Evolutionary conservation across 2,329 filamentous ascomycete genomes (phyloP).

Genomic region (Dactylellina leptospora): DNA sequence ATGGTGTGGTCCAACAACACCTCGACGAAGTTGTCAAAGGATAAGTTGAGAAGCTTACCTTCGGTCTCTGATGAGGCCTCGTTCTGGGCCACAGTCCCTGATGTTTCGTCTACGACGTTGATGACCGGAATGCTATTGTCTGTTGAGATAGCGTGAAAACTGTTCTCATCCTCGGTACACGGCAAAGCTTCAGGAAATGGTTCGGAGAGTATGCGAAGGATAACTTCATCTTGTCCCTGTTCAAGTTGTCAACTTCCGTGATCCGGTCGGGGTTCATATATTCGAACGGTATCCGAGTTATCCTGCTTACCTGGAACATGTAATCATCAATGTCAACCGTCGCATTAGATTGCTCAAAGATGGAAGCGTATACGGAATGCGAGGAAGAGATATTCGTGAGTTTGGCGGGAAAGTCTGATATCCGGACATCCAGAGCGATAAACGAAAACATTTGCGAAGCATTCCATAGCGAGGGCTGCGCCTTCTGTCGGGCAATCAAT

Average conservation of each 20-base stretch:
- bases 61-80: conserved; percentile 3
- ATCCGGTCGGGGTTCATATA: background rate
- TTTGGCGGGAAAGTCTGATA: conserved; percentile 38
- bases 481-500: conserved; percentile 43
- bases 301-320: conserved; percentile 29
- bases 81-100: background rate
- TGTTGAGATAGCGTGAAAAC: conserved; percentile 9
- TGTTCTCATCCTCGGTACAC: background rate
- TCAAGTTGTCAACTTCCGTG: background rate
- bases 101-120: conserved; percentile 41
- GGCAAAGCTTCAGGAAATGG: conserved; percentile 2
- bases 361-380: conserved; percentile 46
- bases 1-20: conserved; percentile 17
- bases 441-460: conserved; percentile 52
- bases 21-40: background rate
- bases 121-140: conserved; percentile 31
- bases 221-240: conserved; percentile 45
- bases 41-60: conserved; percentile 22
- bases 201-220: conserved; percentile 41
- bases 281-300: background rate
- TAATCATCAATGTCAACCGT: conserved; percentile 47
- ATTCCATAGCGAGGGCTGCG: conserved; percentile 42
- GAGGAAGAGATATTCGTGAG: conserved; percentile 45
- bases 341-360: conserved; percentile 36
- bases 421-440: conserved; percentile 44